These are phyloP conservation scores for Psilocybe cyanescens DNA, from an alignment of 768 basidiomycete genomes.

Conservation along the genomic window DNA sequence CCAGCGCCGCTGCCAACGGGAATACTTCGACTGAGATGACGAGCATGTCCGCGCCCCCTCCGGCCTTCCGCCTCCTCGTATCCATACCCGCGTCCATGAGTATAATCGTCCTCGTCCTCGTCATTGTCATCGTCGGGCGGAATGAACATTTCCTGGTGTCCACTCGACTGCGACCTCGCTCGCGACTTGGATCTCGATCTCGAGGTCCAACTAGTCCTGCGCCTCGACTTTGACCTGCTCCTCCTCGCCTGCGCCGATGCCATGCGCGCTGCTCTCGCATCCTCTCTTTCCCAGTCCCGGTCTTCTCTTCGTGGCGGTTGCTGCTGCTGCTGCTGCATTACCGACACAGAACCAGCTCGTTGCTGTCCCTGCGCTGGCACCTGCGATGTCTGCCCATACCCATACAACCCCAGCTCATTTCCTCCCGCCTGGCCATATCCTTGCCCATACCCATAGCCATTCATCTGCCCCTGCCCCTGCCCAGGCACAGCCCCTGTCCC, in stretches of 20 bases:
- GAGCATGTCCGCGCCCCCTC: neutral
- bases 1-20: neutral
- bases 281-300: neutral
- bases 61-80: neutral
- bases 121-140: slow-evolving; percentile 10
- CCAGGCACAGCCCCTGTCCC: slow-evolving; percentile 10
- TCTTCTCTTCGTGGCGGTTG: neutral
- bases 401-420: neutral
- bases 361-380: neutral
- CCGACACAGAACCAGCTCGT: neutral
- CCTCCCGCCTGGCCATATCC: neutral
- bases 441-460: neutral
- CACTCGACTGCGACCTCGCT: slow-evolving; percentile 8
- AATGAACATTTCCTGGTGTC: slow-evolving; percentile 11
- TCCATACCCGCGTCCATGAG: neutral
- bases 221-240: slow-evolving; percentile 8
- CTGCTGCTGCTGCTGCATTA: neutral
- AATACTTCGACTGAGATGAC: neutral
- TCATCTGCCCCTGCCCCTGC: neutral
- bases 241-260: neutral
- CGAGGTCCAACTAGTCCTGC: slow-evolving; percentile 1
- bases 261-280: neutral
- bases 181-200: slow-evolving; percentile 2
- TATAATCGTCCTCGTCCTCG: slow-evolving; percentile 1
- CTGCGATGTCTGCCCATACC: neutral